Conservation (phyloP, 805 yeast species). For the Cyberlindnera saturnus region DNA sequence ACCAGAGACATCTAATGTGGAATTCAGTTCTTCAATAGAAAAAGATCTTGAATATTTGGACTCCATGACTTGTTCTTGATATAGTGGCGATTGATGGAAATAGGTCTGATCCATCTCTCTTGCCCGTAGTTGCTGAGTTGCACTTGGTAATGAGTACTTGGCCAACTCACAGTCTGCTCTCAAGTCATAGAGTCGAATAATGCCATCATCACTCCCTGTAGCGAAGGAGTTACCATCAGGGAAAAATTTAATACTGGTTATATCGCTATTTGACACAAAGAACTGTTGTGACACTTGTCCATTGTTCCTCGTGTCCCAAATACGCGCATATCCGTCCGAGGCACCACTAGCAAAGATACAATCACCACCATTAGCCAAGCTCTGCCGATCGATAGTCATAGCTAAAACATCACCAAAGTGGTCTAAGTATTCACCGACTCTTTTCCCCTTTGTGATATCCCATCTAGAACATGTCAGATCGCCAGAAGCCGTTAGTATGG, state of each 20-base stretch:
- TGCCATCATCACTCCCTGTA: slow-evolving; percentile 77
- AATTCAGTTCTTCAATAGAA: slow-evolving; percentile 18
- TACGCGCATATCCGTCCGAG: slow-evolving; percentile 59
- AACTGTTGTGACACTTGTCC: slow-evolving; percentile 38
- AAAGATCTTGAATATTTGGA: slow-evolving; percentile 18
- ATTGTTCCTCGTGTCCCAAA: slow-evolving; percentile 57
- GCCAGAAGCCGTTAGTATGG: slow-evolving; percentile 68
- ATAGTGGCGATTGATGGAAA: slow-evolving; percentile 10
- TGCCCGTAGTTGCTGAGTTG: slow-evolving; percentile 5
- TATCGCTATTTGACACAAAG: slow-evolving; percentile 56
- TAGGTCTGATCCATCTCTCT: slow-evolving; percentile 7
- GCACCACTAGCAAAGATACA: slow-evolving; percentile 53
- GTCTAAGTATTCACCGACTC: slow-evolving; percentile 49
- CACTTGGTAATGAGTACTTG: slow-evolving; percentile 32
- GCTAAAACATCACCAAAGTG: slow-evolving; percentile 70
- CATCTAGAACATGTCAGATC: slow-evolving; percentile 76
- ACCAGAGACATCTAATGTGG: slow-evolving; percentile 52
- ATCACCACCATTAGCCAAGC: slow-evolving; percentile 1
- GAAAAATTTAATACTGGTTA: slow-evolving; percentile 54
- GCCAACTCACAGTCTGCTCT: slow-evolving; percentile 70
- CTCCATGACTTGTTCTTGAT: slow-evolving; percentile 5
- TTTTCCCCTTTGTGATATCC: slow-evolving; percentile 64
- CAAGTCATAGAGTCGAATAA: slow-evolving; percentile 62
- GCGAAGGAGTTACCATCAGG: slow-evolving; percentile 68
- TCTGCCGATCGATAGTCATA: slow-evolving; percentile 29